Percentiles rank a stretch among this genome's conserved stretches.
Conservation (phyloP, 768 basidiomycete species). For the Tylopilus balloui region DNA sequence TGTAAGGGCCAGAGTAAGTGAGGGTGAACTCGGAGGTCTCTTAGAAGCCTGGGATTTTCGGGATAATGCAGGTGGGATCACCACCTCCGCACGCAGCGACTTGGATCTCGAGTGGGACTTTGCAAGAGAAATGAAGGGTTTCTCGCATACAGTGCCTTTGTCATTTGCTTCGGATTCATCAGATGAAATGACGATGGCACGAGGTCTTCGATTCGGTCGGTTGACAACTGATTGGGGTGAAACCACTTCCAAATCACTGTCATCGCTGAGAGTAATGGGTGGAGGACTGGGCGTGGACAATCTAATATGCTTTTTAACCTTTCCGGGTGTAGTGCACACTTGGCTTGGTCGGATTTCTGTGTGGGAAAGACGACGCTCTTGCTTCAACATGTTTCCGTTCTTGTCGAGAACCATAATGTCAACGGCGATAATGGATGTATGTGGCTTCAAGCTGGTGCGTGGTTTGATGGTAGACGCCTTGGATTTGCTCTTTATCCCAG, state of each 20-base stretch:
- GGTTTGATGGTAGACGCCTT: constrained; percentile 12
- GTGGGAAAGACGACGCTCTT: constrained; percentile 57
- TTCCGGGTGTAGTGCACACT: constrained; percentile 2
- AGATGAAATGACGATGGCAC: constrained; percentile 37
- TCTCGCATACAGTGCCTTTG: constrained; percentile 4
- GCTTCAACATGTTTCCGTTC: constrained; percentile 50
- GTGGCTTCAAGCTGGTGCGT: constrained; percentile 34
- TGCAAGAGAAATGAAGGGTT: constrained; percentile 4
- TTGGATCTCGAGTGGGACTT: constrained; percentile 14
- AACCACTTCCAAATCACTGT: constrained; percentile 29
- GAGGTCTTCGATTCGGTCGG: constrained; percentile 13
- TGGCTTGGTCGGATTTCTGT: constrained; percentile 39
- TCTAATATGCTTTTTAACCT: constrained; percentile 6
- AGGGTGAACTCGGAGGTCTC: constrained; percentile 9
- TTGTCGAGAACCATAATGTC: constrained; percentile 68
- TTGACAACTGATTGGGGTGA: constrained; percentile 10
- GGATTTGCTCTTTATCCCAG: constrained; percentile 22
- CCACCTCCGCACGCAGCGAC: constrained; percentile 35
- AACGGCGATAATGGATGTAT: constrained; percentile 51
- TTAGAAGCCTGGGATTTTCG: constrained; percentile 15
- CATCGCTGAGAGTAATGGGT: constrained; percentile 26
- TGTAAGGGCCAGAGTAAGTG: constrained; percentile 3
- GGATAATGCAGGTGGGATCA: constrained; percentile 36
- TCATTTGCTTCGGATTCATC: constrained; percentile 45
- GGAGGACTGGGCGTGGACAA: neutral